Evolutionary conservation across 768 basidiomycete genomes (phyloP).

Genomic region (Lentinus brumalis): DNA sequence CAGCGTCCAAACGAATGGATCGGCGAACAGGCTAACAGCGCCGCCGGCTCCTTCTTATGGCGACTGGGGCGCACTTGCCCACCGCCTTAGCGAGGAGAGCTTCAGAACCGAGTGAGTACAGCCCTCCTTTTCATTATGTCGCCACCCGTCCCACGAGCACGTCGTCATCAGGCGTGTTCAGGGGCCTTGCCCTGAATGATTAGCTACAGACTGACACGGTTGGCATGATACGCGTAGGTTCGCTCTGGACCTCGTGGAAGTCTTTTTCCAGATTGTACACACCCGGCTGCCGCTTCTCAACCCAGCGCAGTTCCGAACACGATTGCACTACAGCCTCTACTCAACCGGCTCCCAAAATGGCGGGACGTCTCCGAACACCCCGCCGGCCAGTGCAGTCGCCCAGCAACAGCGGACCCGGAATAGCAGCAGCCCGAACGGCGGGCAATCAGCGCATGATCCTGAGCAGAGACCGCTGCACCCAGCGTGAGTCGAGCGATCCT

Average conservation of each 20-base stretch:
- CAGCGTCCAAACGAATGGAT: constrained; percentile 15
- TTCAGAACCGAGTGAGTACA: constrained; percentile 82
- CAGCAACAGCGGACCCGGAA: constrained; percentile 17
- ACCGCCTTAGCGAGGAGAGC: constrained; percentile 67
- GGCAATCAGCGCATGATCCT: constrained; percentile 16
- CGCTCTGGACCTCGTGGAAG: constrained; percentile 90
- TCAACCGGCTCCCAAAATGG: constrained; percentile 21
- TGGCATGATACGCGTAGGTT: constrained; percentile 55
- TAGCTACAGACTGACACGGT: constrained; percentile 11
- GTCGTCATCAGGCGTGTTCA: background rate
- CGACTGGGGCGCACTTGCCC: constrained; percentile 75
- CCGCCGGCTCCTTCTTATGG: constrained; percentile 50
- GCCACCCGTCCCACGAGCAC: background rate
- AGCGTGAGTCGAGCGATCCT: constrained; percentile 23
- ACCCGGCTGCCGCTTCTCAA: constrained; percentile 86
- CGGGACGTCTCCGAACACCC: constrained; percentile 23
- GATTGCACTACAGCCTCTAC: constrained; percentile 48
- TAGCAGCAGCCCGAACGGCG: constrained; percentile 17
- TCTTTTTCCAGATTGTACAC: constrained; percentile 92
- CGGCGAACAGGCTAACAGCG: constrained; percentile 5
- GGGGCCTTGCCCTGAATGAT: constrained; percentile 15
- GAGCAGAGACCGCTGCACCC: constrained; percentile 27
- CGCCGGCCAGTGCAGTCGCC: constrained; percentile 18
- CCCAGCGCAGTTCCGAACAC: constrained; percentile 76
- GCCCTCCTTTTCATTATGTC: constrained; percentile 1